A percentile compares a stretch with the other conserved stretches of the same genome.
Evolutionary conservation across 2,329 filamentous ascomycete genomes (phyloP).

Genomic region (Colletotrichum sp.): DNA sequence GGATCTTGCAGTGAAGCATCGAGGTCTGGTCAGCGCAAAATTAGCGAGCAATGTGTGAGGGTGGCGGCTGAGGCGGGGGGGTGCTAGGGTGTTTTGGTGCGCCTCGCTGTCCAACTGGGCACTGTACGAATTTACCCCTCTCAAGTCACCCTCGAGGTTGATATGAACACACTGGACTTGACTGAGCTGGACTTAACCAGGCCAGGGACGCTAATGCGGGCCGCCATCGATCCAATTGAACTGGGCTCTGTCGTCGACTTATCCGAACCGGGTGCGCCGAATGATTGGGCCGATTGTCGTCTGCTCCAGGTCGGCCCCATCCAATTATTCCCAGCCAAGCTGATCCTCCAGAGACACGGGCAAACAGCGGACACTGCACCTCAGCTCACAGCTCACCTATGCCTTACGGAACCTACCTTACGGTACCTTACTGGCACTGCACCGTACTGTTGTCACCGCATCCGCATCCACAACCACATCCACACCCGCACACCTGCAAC

Average conservation of each 20-base stretch:
- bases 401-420: background rate
- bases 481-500: background rate
- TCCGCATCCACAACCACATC: background rate
- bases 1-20: background rate
- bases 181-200: background rate
- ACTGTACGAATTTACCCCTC: background rate
- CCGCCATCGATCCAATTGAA: slow-evolving; percentile 1
- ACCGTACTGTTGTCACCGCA: slow-evolving; percentile 10
- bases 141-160: background rate
- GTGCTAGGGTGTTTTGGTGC: background rate
- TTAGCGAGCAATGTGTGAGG: background rate
- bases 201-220: slow-evolving; percentile 5
- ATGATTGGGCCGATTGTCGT: slow-evolving; percentile 15
- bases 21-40: background rate
- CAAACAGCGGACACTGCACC: background rate
- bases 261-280: background rate
- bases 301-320: background rate
- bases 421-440: background rate
- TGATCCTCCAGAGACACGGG: background rate
- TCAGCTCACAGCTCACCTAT: background rate
- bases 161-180: background rate
- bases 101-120: background rate
- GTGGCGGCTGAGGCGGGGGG: background rate
- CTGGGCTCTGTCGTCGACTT: background rate
- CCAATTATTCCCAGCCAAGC: slow-evolving; percentile 6